Evolutionary conservation across 768 basidiomycete species (phyloP).

Genomic region (Tricholoma sp.): DNA sequence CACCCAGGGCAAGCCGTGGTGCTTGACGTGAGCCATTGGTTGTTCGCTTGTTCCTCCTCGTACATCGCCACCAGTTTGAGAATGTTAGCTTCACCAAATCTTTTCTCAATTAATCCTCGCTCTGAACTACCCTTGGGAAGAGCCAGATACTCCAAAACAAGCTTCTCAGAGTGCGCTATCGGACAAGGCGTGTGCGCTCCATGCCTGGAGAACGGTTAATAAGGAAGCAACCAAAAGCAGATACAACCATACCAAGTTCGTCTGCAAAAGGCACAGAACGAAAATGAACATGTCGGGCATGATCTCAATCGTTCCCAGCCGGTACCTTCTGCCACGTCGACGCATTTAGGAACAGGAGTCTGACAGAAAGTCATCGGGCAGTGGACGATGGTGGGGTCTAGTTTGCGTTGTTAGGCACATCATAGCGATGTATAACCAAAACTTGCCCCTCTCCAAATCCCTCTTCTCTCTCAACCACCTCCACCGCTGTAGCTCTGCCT

Average conservation of each 20-base stretch:
- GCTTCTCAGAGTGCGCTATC: conserved; percentile 56
- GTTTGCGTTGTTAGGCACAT: neutral
- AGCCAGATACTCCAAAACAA: conserved; percentile 64
- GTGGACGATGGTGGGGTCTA: conserved; percentile 74
- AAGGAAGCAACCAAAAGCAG: neutral
- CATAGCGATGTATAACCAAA: neutral
- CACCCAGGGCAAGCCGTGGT: conserved; percentile 77
- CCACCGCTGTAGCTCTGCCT: conserved; percentile 67
- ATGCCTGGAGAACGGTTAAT: conserved; percentile 50
- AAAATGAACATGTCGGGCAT: conserved; percentile 66
- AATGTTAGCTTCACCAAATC: conserved; percentile 61
- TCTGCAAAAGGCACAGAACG: conserved; percentile 80
- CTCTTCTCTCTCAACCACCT: conserved; percentile 71
- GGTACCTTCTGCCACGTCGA: conserved; percentile 44
- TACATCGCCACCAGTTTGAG: conserved; percentile 54
- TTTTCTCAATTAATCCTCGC: conserved; percentile 50
- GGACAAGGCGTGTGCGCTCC: conserved; percentile 72
- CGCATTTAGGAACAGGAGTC: conserved; percentile 63
- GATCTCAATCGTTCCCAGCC: conserved; percentile 70
- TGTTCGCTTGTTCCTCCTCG: conserved; percentile 71
- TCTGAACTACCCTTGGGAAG: conserved; percentile 46
- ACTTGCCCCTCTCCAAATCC: conserved; percentile 63
- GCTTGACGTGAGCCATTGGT: conserved; percentile 61
- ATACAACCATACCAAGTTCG: conserved; percentile 59
- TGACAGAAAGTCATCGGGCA: conserved; percentile 84